Percentiles rank a stretch among this genome's conserved stretches.
These are phyloP conservation scores for Rhodotorula sp. DNA, from an alignment of 1,284 basidiomycete species.

Conservation along the genomic window DNA sequence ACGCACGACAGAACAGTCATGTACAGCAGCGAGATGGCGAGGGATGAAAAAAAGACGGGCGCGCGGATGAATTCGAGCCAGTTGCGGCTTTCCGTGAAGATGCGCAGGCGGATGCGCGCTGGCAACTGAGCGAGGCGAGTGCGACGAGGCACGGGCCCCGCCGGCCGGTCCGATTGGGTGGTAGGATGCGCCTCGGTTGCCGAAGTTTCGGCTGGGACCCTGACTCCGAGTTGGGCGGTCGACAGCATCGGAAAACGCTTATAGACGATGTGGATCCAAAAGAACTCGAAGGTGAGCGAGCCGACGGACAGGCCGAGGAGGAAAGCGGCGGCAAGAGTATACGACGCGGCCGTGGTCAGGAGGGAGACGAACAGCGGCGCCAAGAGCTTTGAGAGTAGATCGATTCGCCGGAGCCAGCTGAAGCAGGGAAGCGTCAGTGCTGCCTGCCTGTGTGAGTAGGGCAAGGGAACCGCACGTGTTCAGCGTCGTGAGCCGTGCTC, in stretches of 20 bases:
- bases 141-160: neutral
- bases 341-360: constrained; percentile 53
- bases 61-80: constrained; percentile 57
- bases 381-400: constrained; percentile 60
- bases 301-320: constrained; percentile 46
- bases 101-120: neutral
- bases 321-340: constrained; percentile 45
- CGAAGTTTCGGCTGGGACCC: neutral
- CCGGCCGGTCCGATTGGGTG: neutral
- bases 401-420: constrained; percentile 56
- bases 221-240: neutral
- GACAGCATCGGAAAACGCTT: constrained; percentile 47
- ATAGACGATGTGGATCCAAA: constrained; percentile 53
- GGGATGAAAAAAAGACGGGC: constrained; percentile 56
- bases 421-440: too few relatives aligned
- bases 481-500: constrained; percentile 42
- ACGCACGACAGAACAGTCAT: constrained; percentile 54
- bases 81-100: constrained; percentile 41
- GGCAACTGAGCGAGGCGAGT: neutral
- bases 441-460: neutral
- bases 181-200: too few relatives aligned
- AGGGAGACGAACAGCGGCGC: constrained; percentile 62
- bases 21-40: constrained; percentile 59
- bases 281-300: constrained; percentile 48
- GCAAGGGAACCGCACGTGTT: constrained; percentile 46